phyloP scores from a whole-genome alignment of 768 basidiomycete genomes.

The Leucocoprinus leucothites region DNA sequence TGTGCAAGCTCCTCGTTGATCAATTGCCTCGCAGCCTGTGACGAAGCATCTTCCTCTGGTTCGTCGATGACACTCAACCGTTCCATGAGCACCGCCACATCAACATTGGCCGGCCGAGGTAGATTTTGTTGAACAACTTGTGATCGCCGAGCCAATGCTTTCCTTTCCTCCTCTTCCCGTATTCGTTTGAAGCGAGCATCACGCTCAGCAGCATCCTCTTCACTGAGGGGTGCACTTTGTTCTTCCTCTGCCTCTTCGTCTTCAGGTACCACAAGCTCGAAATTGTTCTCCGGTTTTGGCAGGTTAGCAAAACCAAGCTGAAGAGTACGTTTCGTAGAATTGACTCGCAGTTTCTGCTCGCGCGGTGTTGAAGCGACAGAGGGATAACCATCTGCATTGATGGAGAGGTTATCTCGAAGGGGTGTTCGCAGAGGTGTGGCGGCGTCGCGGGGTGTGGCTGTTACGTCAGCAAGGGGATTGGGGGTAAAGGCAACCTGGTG shows the following conservation, averaged over 20 bases:
- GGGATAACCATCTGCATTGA: constrained; percentile 73
- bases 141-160: constrained; percentile 78
- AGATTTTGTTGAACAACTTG: constrained; percentile 77
- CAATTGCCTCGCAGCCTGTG: constrained; percentile 52
- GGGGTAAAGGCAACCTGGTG: constrained; percentile 91
- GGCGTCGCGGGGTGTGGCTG: constrained; percentile 57
- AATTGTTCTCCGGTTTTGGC: constrained; percentile 95
- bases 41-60: constrained; percentile 32
- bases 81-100: constrained; percentile 60
- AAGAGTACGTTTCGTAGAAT: constrained; percentile 71
- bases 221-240: constrained; percentile 33
- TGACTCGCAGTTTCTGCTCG: constrained; percentile 60
- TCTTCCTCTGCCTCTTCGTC: constrained; percentile 74
- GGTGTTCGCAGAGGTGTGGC: constrained; percentile 93
- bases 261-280: constrained; percentile 90
- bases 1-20: constrained; percentile 76
- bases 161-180: constrained; percentile 74
- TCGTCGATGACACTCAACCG: constrained; percentile 53
- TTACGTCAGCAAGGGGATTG: constrained; percentile 79
- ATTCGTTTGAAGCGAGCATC: constrained; percentile 69
- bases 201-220: constrained; percentile 91
- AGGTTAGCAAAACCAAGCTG: constrained; percentile 78
- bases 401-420: constrained; percentile 84
- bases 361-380: constrained; percentile 68
- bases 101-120: constrained; percentile 84